Evolutionary conservation across 208 protist genomes (phyloP), one percentile per base, ranked within the genome.

Genomic region (Acanthamoeba triangularis): DNA sequence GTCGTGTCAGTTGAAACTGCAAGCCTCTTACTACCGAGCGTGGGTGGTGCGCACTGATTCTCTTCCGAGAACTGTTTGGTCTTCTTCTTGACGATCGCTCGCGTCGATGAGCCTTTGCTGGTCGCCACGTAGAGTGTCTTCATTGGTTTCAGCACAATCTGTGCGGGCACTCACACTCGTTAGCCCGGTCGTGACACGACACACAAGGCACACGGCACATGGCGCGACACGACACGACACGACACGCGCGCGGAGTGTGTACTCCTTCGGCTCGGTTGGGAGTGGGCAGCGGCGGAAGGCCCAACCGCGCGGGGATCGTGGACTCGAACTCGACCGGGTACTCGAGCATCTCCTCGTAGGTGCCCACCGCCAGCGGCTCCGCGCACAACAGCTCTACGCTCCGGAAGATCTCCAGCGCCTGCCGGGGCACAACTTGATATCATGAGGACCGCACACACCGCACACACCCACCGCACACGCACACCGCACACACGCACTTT

Each of bases 11-110:
- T 11, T 11, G 49, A n/a, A n/a, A n/a, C n/a, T n/a, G n/a, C n/a
- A n/a, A n/a, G n/a, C n/a, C n/a, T n/a, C n/a, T n/a, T n/a, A n/a
- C n/a, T n/a, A 52, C 11, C 49, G 23, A 41, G 5, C 11, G 74
- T 14, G 5, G 6, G 13, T 30, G 67, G 33, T 13, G 7, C 44
- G 33, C 7, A 85, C 41, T 44, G 80, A 28, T 74, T 78, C 44
- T 93, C 69, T 28, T 93, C 56, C 0, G 56, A 74, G 8, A 63
- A 93, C 23, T 93, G n/a, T 25, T 93, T 80, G 13, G 59, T 90
- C 59, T 90, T 90, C 82, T 69, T 90, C 59, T 90, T 90, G 28
- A 90, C 82, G 33, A 90, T 90, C 23, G 82, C 82, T 1, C 82
- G 52, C n/a, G 82, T 90, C 13, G 11, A 11, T 5, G 23, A 13